Base-by-base conservation (phyloP, 495 filamentous ascomycete genomes). In the Hyphodiscus hymeniophilus region DNA sequence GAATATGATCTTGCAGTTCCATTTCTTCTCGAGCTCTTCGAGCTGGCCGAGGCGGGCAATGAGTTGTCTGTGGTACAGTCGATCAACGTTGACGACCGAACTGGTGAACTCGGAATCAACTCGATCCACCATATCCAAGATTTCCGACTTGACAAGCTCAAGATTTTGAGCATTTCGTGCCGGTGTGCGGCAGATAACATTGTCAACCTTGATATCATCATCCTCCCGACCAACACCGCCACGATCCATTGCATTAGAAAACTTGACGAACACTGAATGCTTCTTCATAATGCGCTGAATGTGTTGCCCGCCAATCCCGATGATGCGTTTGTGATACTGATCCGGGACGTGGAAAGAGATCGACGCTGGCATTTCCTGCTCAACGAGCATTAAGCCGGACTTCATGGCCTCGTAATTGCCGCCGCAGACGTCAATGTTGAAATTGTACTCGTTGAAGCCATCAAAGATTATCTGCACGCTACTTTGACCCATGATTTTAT, bases 251-350 rank as follows among this genome's bases (percentile, higher is more conserved):
- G 94, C 92, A 59, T 99, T 99, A 53, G 89, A 94, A 62, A 99
- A 99, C 63, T 99, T 99, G 70, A 99, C 92, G 54, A 97, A 99
- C 48, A 99, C 92, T 1, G 92, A 99, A 69, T 99, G 94, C 66
- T 96, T 96, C 72, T 99, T 99, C 92, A 97, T 99, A 70, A 97
- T 97, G 48, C 89, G 89, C 63, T 99, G 92, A 58, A 99, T 99
- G 58, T 97, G 94, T 63, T 95, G 89, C 15, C 92, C 92, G 50
- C 92, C 94, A 50, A 97, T 96, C 45, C 92, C 92, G 54, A 99
- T 99, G 54, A 99, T 99, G 34, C 94, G 88, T 71, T 97, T 99
- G 67, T 99, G 92, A 62, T 99, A 99, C 59, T 96, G 90, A 58
- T 97, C 94, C n/a, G 92, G 92, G 20, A 99, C 92, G 60, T 99